Evolutionary conservation across 225 moss, liverwort and hornwort species (phyloP), one percentile per base, ranked within the genome.

Genomic region (Anthoceros angustus): DNA sequence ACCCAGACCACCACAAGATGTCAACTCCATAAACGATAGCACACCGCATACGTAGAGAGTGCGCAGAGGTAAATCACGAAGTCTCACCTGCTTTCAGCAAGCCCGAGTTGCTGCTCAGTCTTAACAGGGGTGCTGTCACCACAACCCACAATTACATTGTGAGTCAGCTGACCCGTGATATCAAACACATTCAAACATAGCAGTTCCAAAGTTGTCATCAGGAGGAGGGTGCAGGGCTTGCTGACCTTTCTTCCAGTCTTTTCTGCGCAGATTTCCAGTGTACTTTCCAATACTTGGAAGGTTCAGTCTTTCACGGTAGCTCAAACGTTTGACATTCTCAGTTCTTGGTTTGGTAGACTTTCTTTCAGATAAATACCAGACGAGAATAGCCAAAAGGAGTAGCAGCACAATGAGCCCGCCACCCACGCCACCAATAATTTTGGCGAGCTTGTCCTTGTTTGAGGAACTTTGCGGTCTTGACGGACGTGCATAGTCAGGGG

Each of bases 91-190:
- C 23, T 55, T 55, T 55, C n/a, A 55, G 14, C 7, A 23, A 23
- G 23, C 55, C 55, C 0, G 55, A 15, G n/a, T 23, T 55, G 55
- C 55, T 23, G 23, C 55, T 20, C 55, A 18, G 55, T 55, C 55
- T 55, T 55, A 55, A 20, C 55, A 55, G 23, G 14, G 55, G 55
- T 55, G 55, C 55, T 55, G 55, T 55, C 55, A 55, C n/a, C 5
- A 55, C 55, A 55, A 23, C 16, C 5, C 55, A 18, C 18, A 5
- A 55, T 8, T 46, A 16, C 16, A 20, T 18, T 55, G n/a, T 18
- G 55, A 55, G 14, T 18, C 18, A 20, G 23, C 7, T 23, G 7
- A 15, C 3, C 55, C 23, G n/a, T 46, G 45, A 46, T 1, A 11
- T 11, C 1, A 11, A 11, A 46, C 45, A 46, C 0, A 46, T 46